Conservation (phyloP, 1,284 basidiomycete species). For the Naganishia albida region DNA sequence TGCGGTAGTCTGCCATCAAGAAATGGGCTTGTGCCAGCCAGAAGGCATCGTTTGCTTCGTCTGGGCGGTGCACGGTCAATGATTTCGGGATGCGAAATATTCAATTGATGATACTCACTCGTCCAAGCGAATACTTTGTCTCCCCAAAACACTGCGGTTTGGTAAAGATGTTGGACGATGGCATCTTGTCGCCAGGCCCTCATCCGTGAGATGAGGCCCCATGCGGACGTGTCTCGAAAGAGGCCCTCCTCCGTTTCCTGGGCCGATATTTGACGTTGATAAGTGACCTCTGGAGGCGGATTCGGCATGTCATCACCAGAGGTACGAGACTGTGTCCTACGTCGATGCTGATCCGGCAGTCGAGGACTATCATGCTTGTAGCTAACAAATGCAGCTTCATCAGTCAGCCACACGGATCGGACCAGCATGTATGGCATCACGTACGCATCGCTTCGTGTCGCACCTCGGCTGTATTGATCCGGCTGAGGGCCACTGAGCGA, state of each 20-base stretch:
- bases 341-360: no score
- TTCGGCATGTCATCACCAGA: no score
- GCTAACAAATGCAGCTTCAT: no score
- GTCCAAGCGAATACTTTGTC: constrained; percentile 94
- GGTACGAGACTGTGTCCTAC: no score
- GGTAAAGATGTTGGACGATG: constrained; percentile 95
- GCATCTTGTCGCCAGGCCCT: constrained; percentile 96
- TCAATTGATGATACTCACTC: constrained; percentile 62
- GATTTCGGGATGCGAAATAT: constrained; percentile 21
- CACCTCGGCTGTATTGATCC: no score
- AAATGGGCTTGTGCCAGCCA: constrained; percentile 98
- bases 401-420: no score
- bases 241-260: constrained; percentile 49
- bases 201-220: constrained; percentile 91
- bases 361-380: no score
- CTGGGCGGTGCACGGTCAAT: constrained; percentile 54
- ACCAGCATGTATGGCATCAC: no score
- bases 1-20: constrained; percentile 89
- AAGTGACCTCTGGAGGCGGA: no score
- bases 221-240: constrained; percentile 55
- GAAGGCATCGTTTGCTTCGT: constrained; percentile 93
- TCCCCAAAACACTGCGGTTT: constrained; percentile 97
- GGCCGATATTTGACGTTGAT: not conserved
- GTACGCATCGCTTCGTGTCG: no score
- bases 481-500: no score